These are phyloP conservation scores for Solanum appendiculatum DNA, from an alignment of 257 asterid genomes.

Conservation along the genomic window DNA sequence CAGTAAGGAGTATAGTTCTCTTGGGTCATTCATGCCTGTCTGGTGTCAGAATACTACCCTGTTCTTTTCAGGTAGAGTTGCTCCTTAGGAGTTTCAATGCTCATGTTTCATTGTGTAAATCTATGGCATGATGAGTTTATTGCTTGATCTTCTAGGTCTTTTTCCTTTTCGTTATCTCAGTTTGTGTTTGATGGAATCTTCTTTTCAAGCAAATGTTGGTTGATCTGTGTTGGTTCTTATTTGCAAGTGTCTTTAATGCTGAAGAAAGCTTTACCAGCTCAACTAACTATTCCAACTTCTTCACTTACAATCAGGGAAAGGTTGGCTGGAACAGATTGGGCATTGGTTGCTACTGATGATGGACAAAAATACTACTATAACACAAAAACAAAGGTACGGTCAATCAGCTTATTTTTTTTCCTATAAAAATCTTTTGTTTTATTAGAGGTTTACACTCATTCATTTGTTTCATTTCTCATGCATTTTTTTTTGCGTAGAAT, in stretches of 20 bases:
- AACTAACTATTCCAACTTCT: neutral
- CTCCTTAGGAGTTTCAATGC: neutral
- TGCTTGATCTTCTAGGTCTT: neutral
- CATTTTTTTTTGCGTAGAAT: neutral
- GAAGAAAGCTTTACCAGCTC: neutral
- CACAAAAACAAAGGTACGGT: constrained; percentile 57
- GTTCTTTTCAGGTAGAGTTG: neutral
- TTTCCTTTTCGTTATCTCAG: neutral
- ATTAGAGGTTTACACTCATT: neutral
- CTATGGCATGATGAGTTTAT: neutral
- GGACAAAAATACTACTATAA: constrained; percentile 83
- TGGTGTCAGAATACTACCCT: neutral
- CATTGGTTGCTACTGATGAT: constrained; percentile 75
- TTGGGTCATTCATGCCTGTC: neutral
- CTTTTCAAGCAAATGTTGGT: neutral
- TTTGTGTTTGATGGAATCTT: neutral
- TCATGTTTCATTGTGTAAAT: neutral
- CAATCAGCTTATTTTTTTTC: neutral
- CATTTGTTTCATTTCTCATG: neutral
- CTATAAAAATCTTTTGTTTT: neutral
- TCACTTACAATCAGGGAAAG: constrained; percentile 54
- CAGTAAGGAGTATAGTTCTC: neutral
- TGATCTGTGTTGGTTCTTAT: neutral
- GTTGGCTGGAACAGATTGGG: constrained; percentile 84
- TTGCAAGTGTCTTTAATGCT: neutral